Conservation (phyloP, 108 stramenopile genomes). For the Poteriospumella lacustris region DNA sequence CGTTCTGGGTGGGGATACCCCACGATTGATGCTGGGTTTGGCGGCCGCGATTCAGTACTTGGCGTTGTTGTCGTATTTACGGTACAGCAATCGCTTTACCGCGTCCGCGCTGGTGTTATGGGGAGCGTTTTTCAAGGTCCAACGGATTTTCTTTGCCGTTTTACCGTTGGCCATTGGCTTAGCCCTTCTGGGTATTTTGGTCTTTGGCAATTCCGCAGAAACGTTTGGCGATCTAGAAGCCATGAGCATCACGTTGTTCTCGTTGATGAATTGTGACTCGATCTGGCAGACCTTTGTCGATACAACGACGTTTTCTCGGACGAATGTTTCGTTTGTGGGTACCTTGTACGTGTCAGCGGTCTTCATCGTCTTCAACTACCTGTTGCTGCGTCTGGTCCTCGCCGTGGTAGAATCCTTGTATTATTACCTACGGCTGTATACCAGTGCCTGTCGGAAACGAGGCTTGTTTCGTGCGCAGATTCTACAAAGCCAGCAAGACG, state of each 20-base stretch:
- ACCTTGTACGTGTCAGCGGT: not conserved
- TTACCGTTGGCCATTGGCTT: not conserved
- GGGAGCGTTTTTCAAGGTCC: not conserved
- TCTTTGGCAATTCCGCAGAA: not conserved
- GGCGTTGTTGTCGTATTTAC: not conserved
- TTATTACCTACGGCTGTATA: not conserved
- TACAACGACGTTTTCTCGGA: too few species aligned
- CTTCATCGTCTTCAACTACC: not conserved
- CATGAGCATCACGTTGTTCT: not conserved
- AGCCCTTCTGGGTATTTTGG: not conserved
- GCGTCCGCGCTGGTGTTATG: not conserved
- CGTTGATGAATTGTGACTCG: not conserved
- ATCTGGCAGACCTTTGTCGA: not conserved
- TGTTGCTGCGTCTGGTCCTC: not conserved
- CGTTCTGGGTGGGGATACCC: not conserved
- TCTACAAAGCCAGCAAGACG: too few species aligned
- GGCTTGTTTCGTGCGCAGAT: not conserved
- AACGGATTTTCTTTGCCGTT: not conserved
- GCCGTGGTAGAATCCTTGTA: not conserved
- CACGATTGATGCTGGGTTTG: not conserved
- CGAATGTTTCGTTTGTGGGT: not conserved
- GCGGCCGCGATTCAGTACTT: not conserved
- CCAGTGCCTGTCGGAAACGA: not conserved
- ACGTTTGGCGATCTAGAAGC: not conserved
- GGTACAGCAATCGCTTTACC: not conserved